phyloP scores from a whole-genome alignment of 768 basidiomycete species.

The Mycena vitilis region DNA sequence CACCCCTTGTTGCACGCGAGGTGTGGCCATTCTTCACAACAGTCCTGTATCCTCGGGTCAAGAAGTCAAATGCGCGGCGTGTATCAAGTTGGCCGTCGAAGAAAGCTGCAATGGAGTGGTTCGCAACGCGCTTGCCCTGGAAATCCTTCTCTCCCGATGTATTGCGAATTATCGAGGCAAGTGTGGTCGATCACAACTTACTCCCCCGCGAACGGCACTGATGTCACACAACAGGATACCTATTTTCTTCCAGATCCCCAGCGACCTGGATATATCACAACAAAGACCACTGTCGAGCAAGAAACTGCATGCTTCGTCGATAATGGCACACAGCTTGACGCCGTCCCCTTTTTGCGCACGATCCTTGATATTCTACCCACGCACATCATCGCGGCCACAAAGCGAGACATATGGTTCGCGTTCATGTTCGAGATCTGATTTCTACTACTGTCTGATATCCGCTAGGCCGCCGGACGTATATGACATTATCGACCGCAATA shows the following conservation, averaged over 20 bases:
- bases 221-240: constrained; percentile 7
- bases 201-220: not conserved
- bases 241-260: constrained; percentile 25
- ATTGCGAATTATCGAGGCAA: constrained; percentile 16
- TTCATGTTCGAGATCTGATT: too few relatives aligned
- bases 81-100: constrained; percentile 22
- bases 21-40: constrained; percentile 20
- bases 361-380: constrained; percentile 28
- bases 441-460: not conserved
- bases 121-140: constrained; percentile 21
- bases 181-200: not conserved
- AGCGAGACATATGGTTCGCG: constrained; percentile 20
- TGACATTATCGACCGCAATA: constrained; percentile 3
- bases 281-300: constrained; percentile 39
- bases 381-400: constrained; percentile 21
- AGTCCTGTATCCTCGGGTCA: constrained; percentile 11
- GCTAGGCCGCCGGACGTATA: constrained; percentile 3
- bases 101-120: constrained; percentile 26
- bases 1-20: constrained; percentile 24
- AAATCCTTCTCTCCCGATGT: constrained; percentile 21
- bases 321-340: constrained; percentile 33
- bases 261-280: constrained; percentile 30
- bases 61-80: constrained; percentile 28
- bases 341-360: constrained; percentile 20
- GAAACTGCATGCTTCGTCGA: constrained; percentile 38